Base-by-base conservation (phyloP, 768 basidiomycete genomes). In the Leccinum truebloodii region DNA sequence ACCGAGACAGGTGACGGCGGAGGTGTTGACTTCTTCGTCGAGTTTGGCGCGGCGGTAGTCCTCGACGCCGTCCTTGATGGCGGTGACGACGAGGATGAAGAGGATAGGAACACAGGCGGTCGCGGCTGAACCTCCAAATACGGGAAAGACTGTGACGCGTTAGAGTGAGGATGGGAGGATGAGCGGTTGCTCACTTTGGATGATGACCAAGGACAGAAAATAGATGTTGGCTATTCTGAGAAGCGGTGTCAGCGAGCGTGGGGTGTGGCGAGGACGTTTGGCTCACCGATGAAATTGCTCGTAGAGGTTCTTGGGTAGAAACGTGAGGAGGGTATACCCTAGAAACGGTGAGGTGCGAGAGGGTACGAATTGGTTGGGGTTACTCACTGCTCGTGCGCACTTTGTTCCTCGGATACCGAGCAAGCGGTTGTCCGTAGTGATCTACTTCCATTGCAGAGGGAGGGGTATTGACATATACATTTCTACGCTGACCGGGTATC, bases 21-120 rank as follows among this genome's bases (percentile, higher is more conserved):
- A 94, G 56, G 87, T 97, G 78, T 99, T 99, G 65, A 98, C 95
- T 69, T 94, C 87, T 62, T 97, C 90, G 72, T 99, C 96, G 44
- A 95, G 81, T 9, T 75, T 67, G 10, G 89, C 90, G 54, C 96
- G 87, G n/a, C 95, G 87, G 71, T 93, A 95, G 75, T 99, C 96
- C 76, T 98, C 96, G 35, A 98, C 79, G 7, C 89, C 96, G 71
- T 99, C 96, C 75, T 98, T 99, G 79, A 97, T 83, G 3, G 90
- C 95, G 16, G 96, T 98, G 54, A 96, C 89, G 30, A 79, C 72
- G 44, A 99, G 73, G 64, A 98, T 96, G 75, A 95, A 92, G 41
- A 90, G 77, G 7, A 98, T 81, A 0, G 96, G 96, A 4, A 98
- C 76, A 67, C 91, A 89, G 4, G 94, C 86, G 60, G 93, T 85